phyloP scores from a whole-genome alignment of 2,329 filamentous ascomycete species.

The Fusarium zealandicum region DNA sequence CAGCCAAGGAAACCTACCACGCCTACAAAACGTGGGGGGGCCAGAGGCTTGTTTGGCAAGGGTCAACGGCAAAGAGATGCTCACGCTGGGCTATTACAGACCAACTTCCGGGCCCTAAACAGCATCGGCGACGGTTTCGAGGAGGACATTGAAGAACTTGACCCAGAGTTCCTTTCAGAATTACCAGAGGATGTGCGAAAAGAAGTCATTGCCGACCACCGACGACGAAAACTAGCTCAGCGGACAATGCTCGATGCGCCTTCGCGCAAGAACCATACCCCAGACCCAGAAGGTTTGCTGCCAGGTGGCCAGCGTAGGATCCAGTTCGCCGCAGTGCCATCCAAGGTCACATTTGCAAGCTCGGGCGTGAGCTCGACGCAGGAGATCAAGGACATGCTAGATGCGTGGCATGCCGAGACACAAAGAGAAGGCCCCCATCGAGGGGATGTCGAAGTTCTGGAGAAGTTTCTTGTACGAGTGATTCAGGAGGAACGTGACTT shows the following conservation, averaged over 20 bases:
- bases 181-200: conserved; percentile 80
- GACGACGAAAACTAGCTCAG: conserved; percentile 62
- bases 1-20: conserved; percentile 62
- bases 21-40: conserved; percentile 69
- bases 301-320: conserved; percentile 53
- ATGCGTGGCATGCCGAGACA: conserved; percentile 79
- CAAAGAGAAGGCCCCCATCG: conserved; percentile 76
- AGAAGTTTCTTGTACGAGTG: conserved; percentile 75
- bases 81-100: conserved; percentile 71
- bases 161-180: conserved; percentile 79
- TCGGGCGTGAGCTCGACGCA: conserved; percentile 51
- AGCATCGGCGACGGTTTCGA: conserved; percentile 40
- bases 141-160: conserved; percentile 59
- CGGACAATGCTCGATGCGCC: conserved; percentile 57
- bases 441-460: conserved; percentile 79
- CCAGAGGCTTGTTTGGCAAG: conserved; percentile 51
- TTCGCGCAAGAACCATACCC: conserved; percentile 33
- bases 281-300: conserved; percentile 36
- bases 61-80: conserved; percentile 61
- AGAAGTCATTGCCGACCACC: conserved; percentile 80
- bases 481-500: conserved; percentile 79
- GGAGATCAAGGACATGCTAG: conserved; percentile 77
- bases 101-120: conserved; percentile 68
- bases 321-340: conserved; percentile 55
- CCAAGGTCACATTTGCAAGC: conserved; percentile 56